Evolutionary conservation across 2,329 filamentous ascomycete species (phyloP).

Genomic region (Volutella citrinella): DNA sequence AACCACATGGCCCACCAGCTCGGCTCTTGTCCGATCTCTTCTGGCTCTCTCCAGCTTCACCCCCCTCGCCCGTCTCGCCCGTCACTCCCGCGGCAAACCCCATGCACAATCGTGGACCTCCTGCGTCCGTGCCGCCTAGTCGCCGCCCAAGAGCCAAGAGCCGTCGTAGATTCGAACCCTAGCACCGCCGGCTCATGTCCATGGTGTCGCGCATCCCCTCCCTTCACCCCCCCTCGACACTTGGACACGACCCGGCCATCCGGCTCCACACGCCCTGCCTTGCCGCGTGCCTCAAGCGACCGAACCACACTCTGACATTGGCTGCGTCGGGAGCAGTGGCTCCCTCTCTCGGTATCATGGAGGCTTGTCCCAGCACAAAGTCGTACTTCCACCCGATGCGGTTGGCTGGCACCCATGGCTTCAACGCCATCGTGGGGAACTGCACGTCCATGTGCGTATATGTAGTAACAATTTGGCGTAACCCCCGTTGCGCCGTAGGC

Average conservation of each 20-base stretch:
- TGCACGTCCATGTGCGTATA: slow-evolving; percentile 14
- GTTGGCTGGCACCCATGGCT: too few species aligned
- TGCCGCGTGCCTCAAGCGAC: slow-evolving; percentile 12
- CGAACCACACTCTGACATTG: too few species aligned
- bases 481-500: slow-evolving; percentile 12
- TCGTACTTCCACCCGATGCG: too few species aligned
- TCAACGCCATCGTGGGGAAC: too few species aligned
- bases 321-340: too few species aligned
- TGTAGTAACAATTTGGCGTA: slow-evolving; percentile 13
- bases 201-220: slow-evolving; percentile 19
- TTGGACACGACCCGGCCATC: slow-evolving; percentile 17
- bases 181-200: too few species aligned
- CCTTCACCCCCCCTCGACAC: slow-evolving; percentile 12
- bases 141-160: slow-evolving; percentile 1
- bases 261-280: slow-evolving; percentile 18
- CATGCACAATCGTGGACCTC: slow-evolving; percentile 10
- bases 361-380: too few species aligned
- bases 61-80: slow-evolving; percentile 15
- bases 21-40: slow-evolving; percentile 12
- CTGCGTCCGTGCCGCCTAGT: slow-evolving; percentile 8
- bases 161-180: too few species aligned
- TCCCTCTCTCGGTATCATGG: too few species aligned
- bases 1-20: slow-evolving; percentile 15
- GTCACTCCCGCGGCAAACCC: too few species aligned
- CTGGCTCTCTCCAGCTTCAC: slow-evolving; percentile 19